phyloP scores from a whole-genome alignment of 1,284 basidiomycete species.

The Hymenochaete sp. region DNA sequence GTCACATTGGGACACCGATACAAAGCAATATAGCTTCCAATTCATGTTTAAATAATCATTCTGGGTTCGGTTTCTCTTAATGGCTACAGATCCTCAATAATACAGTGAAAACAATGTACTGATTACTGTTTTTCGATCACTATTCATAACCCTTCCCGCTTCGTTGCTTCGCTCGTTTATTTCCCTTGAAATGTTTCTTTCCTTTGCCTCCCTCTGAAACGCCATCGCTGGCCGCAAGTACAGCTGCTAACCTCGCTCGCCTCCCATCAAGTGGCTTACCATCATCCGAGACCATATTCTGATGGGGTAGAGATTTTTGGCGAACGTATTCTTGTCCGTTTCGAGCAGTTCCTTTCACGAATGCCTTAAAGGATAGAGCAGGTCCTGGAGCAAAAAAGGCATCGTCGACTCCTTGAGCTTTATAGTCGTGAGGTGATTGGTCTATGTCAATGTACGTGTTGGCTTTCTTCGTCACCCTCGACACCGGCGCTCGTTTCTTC shows the following conservation, averaged over 20 bases:
- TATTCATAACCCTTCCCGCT: constrained; percentile 87
- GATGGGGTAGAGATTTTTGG: constrained; percentile 66
- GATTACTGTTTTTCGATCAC: background rate
- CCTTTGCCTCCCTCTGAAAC: constrained; percentile 31
- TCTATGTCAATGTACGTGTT: constrained; percentile 62
- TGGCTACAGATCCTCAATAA: background rate
- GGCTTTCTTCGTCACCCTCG: constrained; percentile 74
- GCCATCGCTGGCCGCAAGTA: constrained; percentile 38
- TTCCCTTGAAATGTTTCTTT: constrained; percentile 88
- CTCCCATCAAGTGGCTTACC: constrained; percentile 51
- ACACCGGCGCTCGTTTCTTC: constrained; percentile 80
- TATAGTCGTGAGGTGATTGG: constrained; percentile 32
- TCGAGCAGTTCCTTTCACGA: constrained; percentile 52
- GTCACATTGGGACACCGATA: constrained; percentile 96
- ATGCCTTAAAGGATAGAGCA: constrained; percentile 48
- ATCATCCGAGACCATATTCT: constrained; percentile 69
- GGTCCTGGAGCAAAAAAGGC: constrained; percentile 69
- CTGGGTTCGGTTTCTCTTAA: constrained; percentile 26
- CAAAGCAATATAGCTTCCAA: constrained; percentile 93
- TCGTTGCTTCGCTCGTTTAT: constrained; percentile 77
- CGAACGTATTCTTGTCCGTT: constrained; percentile 58
- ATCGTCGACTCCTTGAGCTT: constrained; percentile 66
- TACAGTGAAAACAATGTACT: background rate
- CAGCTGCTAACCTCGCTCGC: constrained; percentile 37
- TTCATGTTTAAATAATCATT: constrained; percentile 78